Evolutionary conservation across 352 stramenopile genomes (phyloP).

Genomic region (Pythium sp.): DNA sequence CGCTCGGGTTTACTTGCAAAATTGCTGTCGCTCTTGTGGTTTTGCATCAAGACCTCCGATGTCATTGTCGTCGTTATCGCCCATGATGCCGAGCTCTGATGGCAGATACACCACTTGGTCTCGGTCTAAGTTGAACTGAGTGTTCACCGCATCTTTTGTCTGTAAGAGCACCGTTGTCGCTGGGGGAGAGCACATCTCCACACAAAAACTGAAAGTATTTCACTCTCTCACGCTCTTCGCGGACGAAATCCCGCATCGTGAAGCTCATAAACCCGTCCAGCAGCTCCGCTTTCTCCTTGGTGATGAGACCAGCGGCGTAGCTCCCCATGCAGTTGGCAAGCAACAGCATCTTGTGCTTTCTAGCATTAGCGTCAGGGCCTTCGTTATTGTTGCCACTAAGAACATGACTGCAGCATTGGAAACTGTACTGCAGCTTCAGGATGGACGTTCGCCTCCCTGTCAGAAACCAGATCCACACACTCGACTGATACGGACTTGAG

Average conservation of each 20-base stretch:
- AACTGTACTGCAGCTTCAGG: background rate
- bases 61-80: background rate
- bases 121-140: conserved; percentile 1
- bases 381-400: no score
- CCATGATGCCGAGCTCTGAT: background rate
- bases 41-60: background rate
- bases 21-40: background rate
- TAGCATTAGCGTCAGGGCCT: background rate
- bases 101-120: background rate
- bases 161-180: background rate
- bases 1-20: background rate
- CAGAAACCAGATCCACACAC: background rate
- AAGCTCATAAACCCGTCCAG: background rate
- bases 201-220: conserved; percentile 4
- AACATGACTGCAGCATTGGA: background rate
- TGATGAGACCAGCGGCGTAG: background rate
- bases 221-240: background rate
- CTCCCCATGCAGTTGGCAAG: background rate
- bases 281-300: background rate
- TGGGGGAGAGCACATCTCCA: background rate
- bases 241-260: background rate
- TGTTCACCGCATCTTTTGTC: background rate
- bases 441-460: background rate
- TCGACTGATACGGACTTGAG: background rate
- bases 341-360: background rate